Base-by-base conservation (phyloP, 345 rosid species). In the Dimocarpus longan region DNA sequence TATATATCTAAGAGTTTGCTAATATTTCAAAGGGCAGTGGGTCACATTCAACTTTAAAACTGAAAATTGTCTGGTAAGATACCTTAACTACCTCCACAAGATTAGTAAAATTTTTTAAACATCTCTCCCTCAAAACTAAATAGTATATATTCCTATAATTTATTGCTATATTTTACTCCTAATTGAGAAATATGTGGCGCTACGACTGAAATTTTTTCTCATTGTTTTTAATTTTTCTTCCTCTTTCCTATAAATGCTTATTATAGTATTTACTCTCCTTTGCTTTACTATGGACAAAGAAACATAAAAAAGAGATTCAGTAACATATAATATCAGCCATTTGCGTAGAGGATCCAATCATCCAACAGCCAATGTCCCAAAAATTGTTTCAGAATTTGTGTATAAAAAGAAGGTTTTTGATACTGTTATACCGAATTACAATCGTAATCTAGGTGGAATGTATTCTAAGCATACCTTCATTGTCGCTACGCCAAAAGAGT, bases 381-480 rank as follows among this genome's bases (percentile, higher is more conserved):
- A 60, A 22, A 60, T 60, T 60, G 28, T 10, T 60, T 21, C 28
- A 21, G 65, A 60, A 60, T 21, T 21, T 60, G 4, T 54, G n/a
- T 60, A 60, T 22, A 60, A 10, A 19, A 60, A 19, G 12, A n/a
- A 60, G 28, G 65, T n/a, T 21, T 60, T 60, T 21, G 57, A 60
- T 19, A 60, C 65, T 8, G 65, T n/a, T n/a, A 48, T n/a, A 13
- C 22, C 1, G 50, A 75, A 75, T 48, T 59, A 75, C 26, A 75
- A 48, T 39, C 6, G 46, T 48, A 65, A 48, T 39, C 3, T 44
- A 75, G 18, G 10, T 19, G 63, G 63, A 65, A 48, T 19, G 18
- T 1, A 62, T 60, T 65, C 56, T 67, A 83, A 78, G 70, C 57
- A 76, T 84, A 92, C 98, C 99, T 91, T 86, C 86, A 78, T 79